Percentiles rank a stretch among this genome's conserved stretches.
These are phyloP conservation scores for Talaromyces liani DNA, from an alignment of 495 filamentous ascomycete genomes.

Conservation along the genomic window DNA sequence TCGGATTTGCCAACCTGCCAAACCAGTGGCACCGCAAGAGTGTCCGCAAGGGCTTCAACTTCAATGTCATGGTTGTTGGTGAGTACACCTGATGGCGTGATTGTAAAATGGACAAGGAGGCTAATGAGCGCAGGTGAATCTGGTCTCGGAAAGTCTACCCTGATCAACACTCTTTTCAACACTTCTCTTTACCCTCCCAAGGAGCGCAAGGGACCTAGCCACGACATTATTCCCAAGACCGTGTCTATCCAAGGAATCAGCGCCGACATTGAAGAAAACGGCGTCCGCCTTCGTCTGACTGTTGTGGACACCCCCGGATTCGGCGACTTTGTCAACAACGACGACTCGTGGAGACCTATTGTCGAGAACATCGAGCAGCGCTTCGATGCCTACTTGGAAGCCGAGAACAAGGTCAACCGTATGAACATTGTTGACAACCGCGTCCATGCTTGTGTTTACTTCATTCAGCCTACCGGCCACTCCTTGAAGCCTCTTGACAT, in stretches of 20 bases:
- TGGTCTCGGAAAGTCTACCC: constrained; percentile 95
- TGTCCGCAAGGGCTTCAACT: constrained; percentile 99
- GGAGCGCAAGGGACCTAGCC: constrained; percentile 92
- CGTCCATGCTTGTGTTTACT: constrained; percentile 97
- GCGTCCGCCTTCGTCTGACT: constrained; percentile 91
- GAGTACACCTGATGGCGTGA: constrained; percentile 21
- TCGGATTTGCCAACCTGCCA: constrained; percentile 96
- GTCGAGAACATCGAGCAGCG: constrained; percentile 99
- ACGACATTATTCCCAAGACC: constrained; percentile 98
- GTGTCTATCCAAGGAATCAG: constrained; percentile 98
- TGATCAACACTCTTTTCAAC: constrained; percentile 99
- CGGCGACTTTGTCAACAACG: constrained; percentile 99
- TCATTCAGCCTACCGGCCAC: constrained; percentile 98
- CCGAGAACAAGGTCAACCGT: constrained; percentile 99
- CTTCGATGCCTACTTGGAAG: constrained; percentile 95
- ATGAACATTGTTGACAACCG: constrained; percentile 99
- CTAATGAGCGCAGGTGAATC: constrained; percentile 70
- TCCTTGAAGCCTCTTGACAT: constrained; percentile 99
- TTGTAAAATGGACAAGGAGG: constrained; percentile 12
- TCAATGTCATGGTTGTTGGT: constrained; percentile 99
- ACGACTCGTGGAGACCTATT: constrained; percentile 97
- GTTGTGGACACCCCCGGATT: constrained; percentile 98
- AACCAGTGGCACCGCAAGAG: constrained; percentile 99
- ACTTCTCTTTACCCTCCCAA: constrained; percentile 97
- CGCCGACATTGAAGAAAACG: constrained; percentile 98